These are phyloP conservation scores for Mangifera indica DNA, from an alignment of 345 rosid genomes.

Conservation along the genomic window DNA sequence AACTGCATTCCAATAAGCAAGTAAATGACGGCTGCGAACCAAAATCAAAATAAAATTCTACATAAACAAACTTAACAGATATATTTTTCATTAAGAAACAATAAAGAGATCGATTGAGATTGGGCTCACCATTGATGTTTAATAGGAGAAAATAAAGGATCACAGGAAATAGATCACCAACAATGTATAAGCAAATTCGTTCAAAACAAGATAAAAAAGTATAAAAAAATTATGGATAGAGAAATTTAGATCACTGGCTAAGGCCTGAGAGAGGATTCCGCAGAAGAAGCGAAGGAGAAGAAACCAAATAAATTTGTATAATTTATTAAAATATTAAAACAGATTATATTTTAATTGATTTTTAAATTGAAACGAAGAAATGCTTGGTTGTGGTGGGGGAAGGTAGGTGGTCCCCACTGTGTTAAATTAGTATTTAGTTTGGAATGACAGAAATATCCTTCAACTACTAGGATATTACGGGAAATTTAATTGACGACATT, in stretches of 20 bases:
- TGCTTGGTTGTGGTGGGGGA: slow-evolving; percentile 61
- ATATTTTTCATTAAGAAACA: background rate
- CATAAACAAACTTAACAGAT: background rate
- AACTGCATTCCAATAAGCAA: slow-evolving; percentile 29
- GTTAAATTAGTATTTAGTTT: slow-evolving; percentile 11
- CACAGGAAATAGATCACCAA: slow-evolving; percentile 32
- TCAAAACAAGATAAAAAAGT: slow-evolving; percentile 20
- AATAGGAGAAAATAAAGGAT: slow-evolving; percentile 26
- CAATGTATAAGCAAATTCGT: slow-evolving; percentile 34
- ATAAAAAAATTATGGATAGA: slow-evolving; percentile 14
- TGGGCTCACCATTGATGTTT: slow-evolving; percentile 40
- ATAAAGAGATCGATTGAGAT: background rate
- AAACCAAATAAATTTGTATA: slow-evolving; percentile 36
- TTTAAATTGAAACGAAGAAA: slow-evolving; percentile 32
- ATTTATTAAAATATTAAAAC: slow-evolving; percentile 19
- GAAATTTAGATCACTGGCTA: slow-evolving; percentile 43
- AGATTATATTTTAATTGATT: background rate
- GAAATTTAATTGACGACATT: slow-evolving; percentile 16
- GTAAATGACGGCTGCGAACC: slow-evolving; percentile 12
- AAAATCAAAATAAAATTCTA: background rate
- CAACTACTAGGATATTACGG: slow-evolving; percentile 12
- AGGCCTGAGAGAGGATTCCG: slow-evolving; percentile 49
- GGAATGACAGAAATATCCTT: slow-evolving; percentile 27
- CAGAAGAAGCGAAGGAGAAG: slow-evolving; percentile 49
- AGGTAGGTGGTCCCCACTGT: slow-evolving; percentile 42